phyloP scores from a whole-genome alignment of 2,329 filamentous ascomycete genomes.

The Colletotrichum higginsianum region DNA sequence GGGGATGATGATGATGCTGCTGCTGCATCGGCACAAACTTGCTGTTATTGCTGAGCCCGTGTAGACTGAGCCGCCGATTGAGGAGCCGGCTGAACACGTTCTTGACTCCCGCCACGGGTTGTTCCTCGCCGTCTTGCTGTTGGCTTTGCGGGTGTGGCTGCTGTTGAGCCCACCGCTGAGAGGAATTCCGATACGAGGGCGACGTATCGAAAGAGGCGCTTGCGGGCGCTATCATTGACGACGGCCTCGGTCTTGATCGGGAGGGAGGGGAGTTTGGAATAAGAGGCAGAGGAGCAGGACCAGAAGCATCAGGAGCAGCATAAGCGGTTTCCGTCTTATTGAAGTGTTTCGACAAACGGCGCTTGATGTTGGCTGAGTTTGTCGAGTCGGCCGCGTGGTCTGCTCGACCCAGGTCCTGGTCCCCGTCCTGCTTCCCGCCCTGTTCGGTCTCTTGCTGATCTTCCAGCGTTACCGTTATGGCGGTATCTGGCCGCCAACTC shows the following conservation, averaged over 20 bases:
- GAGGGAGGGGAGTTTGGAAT: not conserved
- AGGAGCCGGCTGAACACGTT: constrained; percentile 29
- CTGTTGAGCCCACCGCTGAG: not conserved
- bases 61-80: constrained; percentile 22
- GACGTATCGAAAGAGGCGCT: constrained; percentile 25
- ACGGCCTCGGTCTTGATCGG: constrained; percentile 22
- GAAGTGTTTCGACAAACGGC: constrained; percentile 15
- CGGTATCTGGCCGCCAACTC: constrained; percentile 38
- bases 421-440: constrained; percentile 1
- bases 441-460: constrained; percentile 22
- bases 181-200: constrained; percentile 14
- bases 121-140: not conserved
- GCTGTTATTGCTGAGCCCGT: constrained; percentile 10
- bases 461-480: constrained; percentile 22
- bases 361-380: not conserved
- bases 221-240: constrained; percentile 32
- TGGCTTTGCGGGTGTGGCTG: constrained; percentile 10
- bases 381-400: not conserved
- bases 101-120: constrained; percentile 25
- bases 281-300: not conserved
- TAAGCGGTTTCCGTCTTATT: constrained; percentile 10
- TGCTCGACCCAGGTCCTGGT: constrained; percentile 16
- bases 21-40: constrained; percentile 1
- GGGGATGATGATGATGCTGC: constrained; percentile 24
- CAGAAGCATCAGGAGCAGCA: not conserved